Evolutionary conservation across 2,329 filamentous ascomycete genomes (phyloP).

Genomic region (Raffaelea arxii): DNA sequence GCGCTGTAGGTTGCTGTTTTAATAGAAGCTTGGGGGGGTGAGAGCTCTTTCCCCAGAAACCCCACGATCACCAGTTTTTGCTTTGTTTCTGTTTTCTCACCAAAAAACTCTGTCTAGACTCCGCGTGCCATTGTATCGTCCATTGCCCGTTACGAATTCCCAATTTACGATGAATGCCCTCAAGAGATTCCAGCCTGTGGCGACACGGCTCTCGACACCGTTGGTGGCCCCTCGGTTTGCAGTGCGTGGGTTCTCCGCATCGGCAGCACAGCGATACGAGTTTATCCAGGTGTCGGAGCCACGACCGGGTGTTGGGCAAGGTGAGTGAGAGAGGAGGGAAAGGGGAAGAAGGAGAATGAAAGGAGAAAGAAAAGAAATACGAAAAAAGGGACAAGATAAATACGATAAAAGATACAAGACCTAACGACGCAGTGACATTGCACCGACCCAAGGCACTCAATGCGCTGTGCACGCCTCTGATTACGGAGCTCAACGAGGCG

Average conservation of each 20-base stretch:
- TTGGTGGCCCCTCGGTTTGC: constrained; percentile 44
- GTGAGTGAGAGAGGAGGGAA: constrained; percentile 35
- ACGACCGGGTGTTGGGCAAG: constrained; percentile 80
- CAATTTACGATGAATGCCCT: constrained; percentile 37
- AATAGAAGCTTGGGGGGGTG: too few species aligned
- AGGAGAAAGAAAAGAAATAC: too few species aligned
- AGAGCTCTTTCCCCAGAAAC: too few species aligned
- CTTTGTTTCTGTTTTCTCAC: too few species aligned
- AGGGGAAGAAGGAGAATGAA: neutral
- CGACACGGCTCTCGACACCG: constrained; percentile 47
- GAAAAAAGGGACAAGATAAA: neutral
- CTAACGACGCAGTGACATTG: constrained; percentile 59
- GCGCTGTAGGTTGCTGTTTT: neutral
- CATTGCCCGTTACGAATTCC: neutral
- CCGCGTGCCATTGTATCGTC: too few species aligned
- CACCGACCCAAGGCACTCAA: constrained; percentile 95
- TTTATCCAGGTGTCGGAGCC: constrained; percentile 75
- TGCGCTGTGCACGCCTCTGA: constrained; percentile 83
- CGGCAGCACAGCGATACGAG: constrained; percentile 50
- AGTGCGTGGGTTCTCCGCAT: constrained; percentile 41
- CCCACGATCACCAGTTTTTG: neutral
- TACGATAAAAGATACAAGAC: neutral
- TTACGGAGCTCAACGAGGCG: constrained; percentile 77
- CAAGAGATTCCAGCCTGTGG: constrained; percentile 50
- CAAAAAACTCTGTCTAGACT: too few species aligned